phyloP scores from a whole-genome alignment of 2,329 filamentous ascomycete genomes.

The Sporothrix brunneoviolacea region DNA sequence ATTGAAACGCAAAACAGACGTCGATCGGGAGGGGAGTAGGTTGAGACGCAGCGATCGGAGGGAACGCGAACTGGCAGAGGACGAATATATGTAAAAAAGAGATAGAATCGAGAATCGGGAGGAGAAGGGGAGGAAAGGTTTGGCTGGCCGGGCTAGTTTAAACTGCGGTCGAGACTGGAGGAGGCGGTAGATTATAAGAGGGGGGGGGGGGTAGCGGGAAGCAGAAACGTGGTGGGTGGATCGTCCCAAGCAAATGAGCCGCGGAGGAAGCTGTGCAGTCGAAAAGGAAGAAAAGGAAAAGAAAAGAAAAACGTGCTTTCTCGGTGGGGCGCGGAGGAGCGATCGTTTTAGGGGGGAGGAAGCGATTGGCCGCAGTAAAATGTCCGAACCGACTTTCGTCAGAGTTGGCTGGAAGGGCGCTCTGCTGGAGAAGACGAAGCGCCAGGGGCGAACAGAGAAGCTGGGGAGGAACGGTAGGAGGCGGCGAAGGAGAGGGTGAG shows the following conservation, averaged over 20 bases:
- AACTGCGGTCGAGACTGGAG: slow-evolving; percentile 7
- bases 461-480: background rate
- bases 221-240: slow-evolving; percentile 15
- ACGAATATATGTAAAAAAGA: background rate
- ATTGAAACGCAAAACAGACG: slow-evolving; percentile 2
- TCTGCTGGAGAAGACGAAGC: slow-evolving; percentile 1
- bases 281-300: background rate
- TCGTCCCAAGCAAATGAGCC: slow-evolving; percentile 9
- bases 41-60: no score
- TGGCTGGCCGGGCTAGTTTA: background rate
- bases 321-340: slow-evolving; percentile 7
- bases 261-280: slow-evolving; percentile 9
- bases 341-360: slow-evolving; percentile 8
- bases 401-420: background rate
- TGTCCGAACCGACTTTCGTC: slow-evolving; percentile 6
- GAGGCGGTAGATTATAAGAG: slow-evolving; percentile 3
- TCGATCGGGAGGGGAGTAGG: background rate
- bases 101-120: background rate
- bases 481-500: background rate
- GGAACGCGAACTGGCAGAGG: background rate
- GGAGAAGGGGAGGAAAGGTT: background rate
- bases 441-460: background rate
- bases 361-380: slow-evolving; percentile 9
- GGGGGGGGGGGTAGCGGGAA: slow-evolving; percentile 4
- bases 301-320: slow-evolving; percentile 9